Percentiles rank a stretch among this genome's conserved stretches.
Conservation (phyloP, 2,329 filamentous ascomycete species). For the Rhinocladiella similis region DNA sequence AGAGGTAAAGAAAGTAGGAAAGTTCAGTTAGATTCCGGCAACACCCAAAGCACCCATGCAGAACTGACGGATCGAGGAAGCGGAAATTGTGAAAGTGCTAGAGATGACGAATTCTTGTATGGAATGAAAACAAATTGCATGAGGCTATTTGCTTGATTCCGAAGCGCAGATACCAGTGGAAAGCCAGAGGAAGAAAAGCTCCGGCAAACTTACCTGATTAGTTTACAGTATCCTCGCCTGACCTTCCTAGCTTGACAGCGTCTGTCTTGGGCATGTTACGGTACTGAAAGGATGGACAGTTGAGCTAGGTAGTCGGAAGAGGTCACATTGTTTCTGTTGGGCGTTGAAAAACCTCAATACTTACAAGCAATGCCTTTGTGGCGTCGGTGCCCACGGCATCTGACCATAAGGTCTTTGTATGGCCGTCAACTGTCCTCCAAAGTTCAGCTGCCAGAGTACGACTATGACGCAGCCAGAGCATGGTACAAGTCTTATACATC, state of each 20-base stretch:
- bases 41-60: slow-evolving; percentile 10
- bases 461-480: slow-evolving; percentile 48
- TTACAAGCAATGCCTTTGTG: neutral
- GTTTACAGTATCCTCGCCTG: neutral
- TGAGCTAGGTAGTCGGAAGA: too few relatives aligned
- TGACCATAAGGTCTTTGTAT: neutral
- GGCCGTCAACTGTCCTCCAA: neutral
- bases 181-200: neutral
- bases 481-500: slow-evolving; percentile 58
- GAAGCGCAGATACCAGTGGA: neutral
- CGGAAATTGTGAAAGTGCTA: neutral
- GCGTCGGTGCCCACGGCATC: neutral
- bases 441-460: slow-evolving; percentile 23
- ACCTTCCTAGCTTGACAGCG: neutral
- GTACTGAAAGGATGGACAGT: neutral
- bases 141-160: slow-evolving; percentile 3
- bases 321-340: too few relatives aligned
- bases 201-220: slow-evolving; percentile 1
- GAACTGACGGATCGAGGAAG: slow-evolving; percentile 1
- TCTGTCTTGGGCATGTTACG: neutral
- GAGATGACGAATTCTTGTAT: slow-evolving; percentile 8
- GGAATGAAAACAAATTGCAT: slow-evolving; percentile 1
- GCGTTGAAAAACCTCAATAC: too few relatives aligned
- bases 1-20: slow-evolving; percentile 8
- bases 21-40: slow-evolving; percentile 7